Evolutionary conservation across 768 basidiomycete genomes (phyloP), one percentile per base, ranked within the genome.

Genomic region (Suillus bovinus): DNA sequence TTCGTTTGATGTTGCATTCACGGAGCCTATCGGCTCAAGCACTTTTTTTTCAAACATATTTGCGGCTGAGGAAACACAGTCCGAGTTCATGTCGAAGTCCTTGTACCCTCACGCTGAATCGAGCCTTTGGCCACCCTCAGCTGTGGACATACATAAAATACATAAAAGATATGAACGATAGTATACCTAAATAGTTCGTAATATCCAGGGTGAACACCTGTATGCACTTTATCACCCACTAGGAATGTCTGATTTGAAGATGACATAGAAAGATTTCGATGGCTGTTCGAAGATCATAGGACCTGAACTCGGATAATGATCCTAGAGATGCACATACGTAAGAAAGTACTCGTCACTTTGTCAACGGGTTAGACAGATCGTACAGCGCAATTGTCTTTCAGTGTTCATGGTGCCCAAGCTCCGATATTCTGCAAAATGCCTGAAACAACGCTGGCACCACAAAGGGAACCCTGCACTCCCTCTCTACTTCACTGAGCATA

Each of bases 361-460:
- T 11, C n/a, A 56, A 56, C 17, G 55, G 29, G 24, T 20, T 50
- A 41, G 31, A 46, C 16, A 52, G 4, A 38, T 27, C 13, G 56
- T 10, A 17, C 34, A 17, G 22, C 9, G n/a, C 8, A 27, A 24
- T 20, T 17, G 20, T 42, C 57, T 58, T 56, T 11, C 11, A 20
- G 20, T 41, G 14, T 27, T 13, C 38, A 8, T 41, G 10, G 38
- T 20, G 27, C 38, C 24, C 55, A 63, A 83, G 64, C 59, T 79
- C 79, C 17, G 84, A 82, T 52, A 87, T 76, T 36, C 70, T 70
- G 29, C 82, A 61, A 58, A 87, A 86, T 14, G 84, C 82, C 13
- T 85, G 82, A 61, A 86, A 71, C 64, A 88, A 70, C 11, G 81
- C 83, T 10, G 86, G 86, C 4, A 85, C 84, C 42, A 87, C 75